These are phyloP conservation scores for Polygonum aviculare DNA, from an alignment of 148 eudicot species.

Conservation along the genomic window DNA sequence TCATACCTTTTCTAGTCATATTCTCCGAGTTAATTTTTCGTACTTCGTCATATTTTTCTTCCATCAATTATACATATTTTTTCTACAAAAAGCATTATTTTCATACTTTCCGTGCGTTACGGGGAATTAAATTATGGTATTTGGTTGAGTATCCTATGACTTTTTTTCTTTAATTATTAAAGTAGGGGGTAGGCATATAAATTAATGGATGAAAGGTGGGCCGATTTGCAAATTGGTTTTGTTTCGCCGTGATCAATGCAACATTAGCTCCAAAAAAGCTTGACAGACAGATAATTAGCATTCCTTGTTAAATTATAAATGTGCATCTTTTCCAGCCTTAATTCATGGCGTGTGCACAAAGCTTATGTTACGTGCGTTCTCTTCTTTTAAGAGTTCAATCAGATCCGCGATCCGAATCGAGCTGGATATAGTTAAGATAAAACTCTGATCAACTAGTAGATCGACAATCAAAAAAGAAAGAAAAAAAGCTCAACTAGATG, in stretches of 20 bases:
- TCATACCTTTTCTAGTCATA: too few relatives aligned
- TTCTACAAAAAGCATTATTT: neutral
- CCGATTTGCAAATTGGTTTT: neutral
- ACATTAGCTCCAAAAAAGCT: neutral
- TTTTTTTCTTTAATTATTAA: neutral
- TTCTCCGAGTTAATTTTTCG: neutral
- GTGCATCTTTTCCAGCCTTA: neutral
- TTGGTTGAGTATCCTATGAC: conserved; percentile 5
- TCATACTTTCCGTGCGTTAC: conserved; percentile 3
- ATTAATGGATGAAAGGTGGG: neutral
- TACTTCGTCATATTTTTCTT: neutral
- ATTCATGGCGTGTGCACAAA: conserved; percentile 1
- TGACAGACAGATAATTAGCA: neutral
- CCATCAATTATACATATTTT: neutral
- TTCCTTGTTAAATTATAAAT: neutral
- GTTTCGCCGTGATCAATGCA: conserved; percentile 10
- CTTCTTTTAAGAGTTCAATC: neutral
- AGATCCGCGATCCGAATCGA: too few relatives aligned
- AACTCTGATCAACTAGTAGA: too few relatives aligned
- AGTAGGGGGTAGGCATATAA: neutral
- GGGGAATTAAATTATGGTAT: conserved; percentile 3
- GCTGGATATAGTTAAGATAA: too few relatives aligned
- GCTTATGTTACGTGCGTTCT: neutral
- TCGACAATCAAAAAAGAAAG: too few relatives aligned
- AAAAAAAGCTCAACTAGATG: too few relatives aligned